Percentiles rank a stretch among this genome's conserved stretches.
Conservation (phyloP, 257 asterid genomes). For the Nicotiana knightiana region DNA sequence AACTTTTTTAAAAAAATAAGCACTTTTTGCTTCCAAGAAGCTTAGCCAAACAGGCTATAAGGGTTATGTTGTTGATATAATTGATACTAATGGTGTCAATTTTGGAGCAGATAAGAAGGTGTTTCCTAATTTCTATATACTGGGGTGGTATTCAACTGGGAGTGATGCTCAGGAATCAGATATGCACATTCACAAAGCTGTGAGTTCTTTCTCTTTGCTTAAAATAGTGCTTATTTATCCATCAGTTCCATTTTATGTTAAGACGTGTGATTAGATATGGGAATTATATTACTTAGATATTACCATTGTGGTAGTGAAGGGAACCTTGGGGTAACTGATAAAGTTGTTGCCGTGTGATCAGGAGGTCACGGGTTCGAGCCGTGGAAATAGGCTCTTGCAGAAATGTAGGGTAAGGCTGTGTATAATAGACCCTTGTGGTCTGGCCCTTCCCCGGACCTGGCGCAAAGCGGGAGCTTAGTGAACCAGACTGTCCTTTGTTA, state of each 20-base stretch:
- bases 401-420: no score
- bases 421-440: no score
- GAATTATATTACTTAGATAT: not conserved
- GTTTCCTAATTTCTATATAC: conserved; percentile 76
- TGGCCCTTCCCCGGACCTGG: no score
- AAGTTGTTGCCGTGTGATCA: no score
- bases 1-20: no score
- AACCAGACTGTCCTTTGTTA: not conserved
- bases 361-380: no score
- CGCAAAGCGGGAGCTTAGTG: no score
- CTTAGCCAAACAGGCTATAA: no score
- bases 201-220: conserved; percentile 33
- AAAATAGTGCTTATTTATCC: not conserved
- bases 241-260: not conserved
- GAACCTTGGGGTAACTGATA: no score
- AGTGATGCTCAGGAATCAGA: conserved; percentile 89
- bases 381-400: no score
- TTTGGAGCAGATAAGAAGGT: conserved; percentile 85
- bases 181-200: conserved; percentile 93
- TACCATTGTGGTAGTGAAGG: not conserved
- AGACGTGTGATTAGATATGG: not conserved
- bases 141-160: conserved; percentile 98
- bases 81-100: not conserved
- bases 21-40: no score
- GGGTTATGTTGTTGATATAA: not conserved